phyloP scores from a whole-genome alignment of 2,329 filamentous ascomycete genomes.

The Trichoderma semiorbis region DNA sequence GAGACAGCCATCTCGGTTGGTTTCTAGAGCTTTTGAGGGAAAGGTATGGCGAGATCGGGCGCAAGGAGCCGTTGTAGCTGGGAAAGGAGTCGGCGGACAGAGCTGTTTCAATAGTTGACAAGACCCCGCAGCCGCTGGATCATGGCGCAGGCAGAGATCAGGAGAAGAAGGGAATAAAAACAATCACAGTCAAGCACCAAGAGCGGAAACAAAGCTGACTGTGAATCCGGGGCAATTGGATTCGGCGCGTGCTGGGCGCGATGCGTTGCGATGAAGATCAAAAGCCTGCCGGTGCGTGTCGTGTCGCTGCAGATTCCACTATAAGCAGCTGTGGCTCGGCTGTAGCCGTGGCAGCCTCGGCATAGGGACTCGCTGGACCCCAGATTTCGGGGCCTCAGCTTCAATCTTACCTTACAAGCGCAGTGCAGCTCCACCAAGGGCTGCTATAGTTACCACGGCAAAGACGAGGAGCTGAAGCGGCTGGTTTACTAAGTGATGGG shows the following conservation, averaged over 20 bases:
- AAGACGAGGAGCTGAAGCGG: not conserved
- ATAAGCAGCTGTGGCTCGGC: slow-evolving; percentile 2
- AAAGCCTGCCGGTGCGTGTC: slow-evolving; percentile 5
- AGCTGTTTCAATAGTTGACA: not conserved
- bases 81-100: not conserved
- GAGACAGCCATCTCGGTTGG: slow-evolving; percentile 30
- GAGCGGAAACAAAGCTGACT: not conserved
- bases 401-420: not conserved
- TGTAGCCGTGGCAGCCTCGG: slow-evolving; percentile 16
- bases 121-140: slow-evolving; percentile 15
- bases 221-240: not conserved
- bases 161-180: not conserved
- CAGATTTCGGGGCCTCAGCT: slow-evolving; percentile 1
- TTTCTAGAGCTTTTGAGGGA: not conserved
- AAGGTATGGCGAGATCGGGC: not conserved
- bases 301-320: slow-evolving; percentile 8
- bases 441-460: not conserved
- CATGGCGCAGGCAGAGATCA: slow-evolving; percentile 15
- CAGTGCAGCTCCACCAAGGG: not conserved
- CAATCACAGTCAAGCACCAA: not conserved
- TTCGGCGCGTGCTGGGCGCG: slow-evolving; percentile 10
- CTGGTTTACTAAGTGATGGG: not conserved
- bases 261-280: slow-evolving; percentile 6
- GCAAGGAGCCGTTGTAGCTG: not conserved
- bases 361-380: slow-evolving; percentile 9